Evolutionary conservation across 805 yeast genomes (phyloP).

Genomic region (Starmerella roubikii): DNA sequence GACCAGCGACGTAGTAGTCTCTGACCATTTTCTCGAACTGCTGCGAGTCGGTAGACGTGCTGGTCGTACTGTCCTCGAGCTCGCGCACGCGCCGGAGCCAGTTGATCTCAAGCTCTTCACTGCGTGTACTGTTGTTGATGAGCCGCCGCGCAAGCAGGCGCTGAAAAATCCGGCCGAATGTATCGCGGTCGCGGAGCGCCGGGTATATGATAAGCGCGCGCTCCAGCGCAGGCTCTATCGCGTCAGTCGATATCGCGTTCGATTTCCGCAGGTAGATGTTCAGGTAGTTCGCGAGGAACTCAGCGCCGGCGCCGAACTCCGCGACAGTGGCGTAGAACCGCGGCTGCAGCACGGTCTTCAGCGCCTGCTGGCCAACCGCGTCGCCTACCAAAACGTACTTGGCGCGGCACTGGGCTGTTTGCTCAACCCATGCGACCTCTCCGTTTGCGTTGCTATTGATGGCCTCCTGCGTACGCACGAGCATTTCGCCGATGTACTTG

Average conservation of each 20-base stretch:
- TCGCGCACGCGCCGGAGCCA: slow-evolving; percentile 12
- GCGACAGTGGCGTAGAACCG: not conserved
- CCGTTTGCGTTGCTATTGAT: not conserved
- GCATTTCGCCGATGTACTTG: slow-evolving; percentile 1
- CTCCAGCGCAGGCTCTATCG: slow-evolving; percentile 52
- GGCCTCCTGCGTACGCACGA: slow-evolving; percentile 1
- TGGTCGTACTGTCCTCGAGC: slow-evolving; percentile 4
- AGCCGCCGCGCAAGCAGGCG: slow-evolving; percentile 78
- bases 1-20: slow-evolving; percentile 51
- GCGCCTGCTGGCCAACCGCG: not conserved
- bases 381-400: slow-evolving; percentile 5
- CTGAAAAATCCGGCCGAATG: slow-evolving; percentile 82
- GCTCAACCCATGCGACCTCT: slow-evolving; percentile 11
- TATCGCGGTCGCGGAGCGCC: slow-evolving; percentile 83
- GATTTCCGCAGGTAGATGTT: slow-evolving; percentile 69
- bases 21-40: slow-evolving; percentile 86
- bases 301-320: not conserved
- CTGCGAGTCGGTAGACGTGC: not conserved
- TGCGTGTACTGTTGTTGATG: slow-evolving; percentile 69
- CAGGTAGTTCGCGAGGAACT: slow-evolving; percentile 35
- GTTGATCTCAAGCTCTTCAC: slow-evolving; percentile 65
- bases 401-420: slow-evolving; percentile 1
- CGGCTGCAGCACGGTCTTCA: not conserved
- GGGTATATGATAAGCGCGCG: slow-evolving; percentile 77
- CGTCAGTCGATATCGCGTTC: slow-evolving; percentile 43